A percentile compares a stretch with the other conserved stretches of the same genome.
These are phyloP conservation scores for Penicillium lividum DNA, from an alignment of 495 filamentous ascomycete genomes.

Conservation along the genomic window DNA sequence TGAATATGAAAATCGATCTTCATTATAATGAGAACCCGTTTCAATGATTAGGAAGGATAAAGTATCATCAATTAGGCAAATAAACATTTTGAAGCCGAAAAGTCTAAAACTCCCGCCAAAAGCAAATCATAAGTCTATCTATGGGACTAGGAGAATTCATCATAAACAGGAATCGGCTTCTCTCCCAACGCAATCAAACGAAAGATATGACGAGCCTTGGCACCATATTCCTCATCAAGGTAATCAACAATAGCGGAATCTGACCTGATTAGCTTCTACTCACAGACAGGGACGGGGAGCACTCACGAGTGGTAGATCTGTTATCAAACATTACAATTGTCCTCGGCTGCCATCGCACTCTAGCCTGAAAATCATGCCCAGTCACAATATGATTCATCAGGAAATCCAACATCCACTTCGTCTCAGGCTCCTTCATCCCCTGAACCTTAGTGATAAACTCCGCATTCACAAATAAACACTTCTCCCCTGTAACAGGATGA, in stretches of 20 bases:
- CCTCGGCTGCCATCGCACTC: constrained; percentile 79
- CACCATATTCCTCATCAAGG: constrained; percentile 47
- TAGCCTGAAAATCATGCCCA: constrained; percentile 82
- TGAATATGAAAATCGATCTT: neutral
- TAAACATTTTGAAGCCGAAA: neutral
- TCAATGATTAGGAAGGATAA: neutral
- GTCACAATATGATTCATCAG: constrained; percentile 82
- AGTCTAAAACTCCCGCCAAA: constrained; percentile 1
- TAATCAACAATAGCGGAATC: constrained; percentile 58
- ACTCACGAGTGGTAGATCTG: constrained; percentile 57
- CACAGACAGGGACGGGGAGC: constrained; percentile 1
- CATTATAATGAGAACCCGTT: neutral
- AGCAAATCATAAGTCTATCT: constrained; percentile 2
- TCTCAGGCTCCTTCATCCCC: constrained; percentile 65
- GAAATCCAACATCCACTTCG: constrained; percentile 71
- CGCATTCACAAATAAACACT: constrained; percentile 77
- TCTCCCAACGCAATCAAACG: constrained; percentile 53
- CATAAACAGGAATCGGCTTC: constrained; percentile 52
- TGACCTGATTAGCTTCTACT: constrained; percentile 20
- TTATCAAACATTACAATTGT: constrained; percentile 91
- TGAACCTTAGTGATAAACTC: constrained; percentile 78
- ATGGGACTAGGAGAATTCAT: constrained; percentile 38
- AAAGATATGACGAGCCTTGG: constrained; percentile 54
- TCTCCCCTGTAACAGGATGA: constrained; percentile 77
- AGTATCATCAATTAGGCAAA: constrained; percentile 3